These are phyloP conservation scores for Pogostemon cablin DNA, from an alignment of 257 asterid genomes.

Conservation along the genomic window DNA sequence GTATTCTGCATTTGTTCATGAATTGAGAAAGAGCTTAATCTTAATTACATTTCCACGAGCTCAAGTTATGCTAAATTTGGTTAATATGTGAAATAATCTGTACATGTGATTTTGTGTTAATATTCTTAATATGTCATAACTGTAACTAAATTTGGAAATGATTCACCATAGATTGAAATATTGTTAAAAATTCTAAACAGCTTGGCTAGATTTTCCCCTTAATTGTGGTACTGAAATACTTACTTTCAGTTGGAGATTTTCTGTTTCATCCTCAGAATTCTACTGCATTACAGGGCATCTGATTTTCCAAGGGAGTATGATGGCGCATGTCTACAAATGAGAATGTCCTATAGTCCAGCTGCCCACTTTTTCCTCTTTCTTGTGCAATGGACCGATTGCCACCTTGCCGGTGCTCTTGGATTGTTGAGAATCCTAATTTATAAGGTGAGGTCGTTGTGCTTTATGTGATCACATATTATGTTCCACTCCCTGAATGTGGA, in stretches of 20 bases:
- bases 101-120: neutral
- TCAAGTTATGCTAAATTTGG: neutral
- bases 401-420: constrained; percentile 97
- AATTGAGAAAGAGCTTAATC: constrained; percentile 21
- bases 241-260: constrained; percentile 2
- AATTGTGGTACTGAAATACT: neutral
- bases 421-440: constrained; percentile 83
- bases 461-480: neutral
- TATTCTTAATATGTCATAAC: constrained; percentile 7
- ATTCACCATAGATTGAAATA: neutral
- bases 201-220: constrained; percentile 8
- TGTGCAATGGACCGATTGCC: constrained; percentile 94
- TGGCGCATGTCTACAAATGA: constrained; percentile 94
- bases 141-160: constrained; percentile 9
- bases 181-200: neutral
- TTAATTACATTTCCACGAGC: constrained; percentile 28
- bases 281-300: constrained; percentile 67
- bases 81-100: neutral
- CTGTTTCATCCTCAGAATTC: neutral
- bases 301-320: constrained; percentile 84
- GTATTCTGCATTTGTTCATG: constrained; percentile 7
- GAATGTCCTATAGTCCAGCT: constrained; percentile 95
- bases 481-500: neutral
- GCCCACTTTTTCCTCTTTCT: constrained; percentile 88
- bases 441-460: constrained; percentile 51